Evolutionary conservation across 2,329 filamentous ascomycete species (phyloP).

Genomic region (Verticillium albo-atrum): DNA sequence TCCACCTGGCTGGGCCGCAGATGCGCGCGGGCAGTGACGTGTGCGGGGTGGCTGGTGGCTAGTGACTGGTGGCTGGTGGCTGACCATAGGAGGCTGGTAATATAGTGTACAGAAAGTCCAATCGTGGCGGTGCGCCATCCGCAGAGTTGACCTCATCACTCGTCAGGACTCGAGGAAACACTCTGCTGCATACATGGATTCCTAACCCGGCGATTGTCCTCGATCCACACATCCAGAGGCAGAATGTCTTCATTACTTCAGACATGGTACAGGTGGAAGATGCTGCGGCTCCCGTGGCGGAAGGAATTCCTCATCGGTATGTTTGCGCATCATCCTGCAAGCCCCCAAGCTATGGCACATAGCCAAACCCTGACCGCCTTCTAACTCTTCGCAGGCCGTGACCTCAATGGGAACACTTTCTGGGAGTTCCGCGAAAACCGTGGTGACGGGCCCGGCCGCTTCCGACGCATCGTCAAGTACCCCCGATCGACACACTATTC

Average conservation of each 20-base stretch:
- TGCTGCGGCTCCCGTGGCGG: slow-evolving; percentile 58
- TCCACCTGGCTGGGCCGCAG: neutral
- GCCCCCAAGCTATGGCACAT: neutral
- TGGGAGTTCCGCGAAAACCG: slow-evolving; percentile 60
- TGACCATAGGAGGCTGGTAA: slow-evolving; percentile 8
- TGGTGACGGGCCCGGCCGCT: slow-evolving; percentile 33
- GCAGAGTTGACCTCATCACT: slow-evolving; percentile 13
- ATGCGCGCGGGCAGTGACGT: slow-evolving; percentile 11
- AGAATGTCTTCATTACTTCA: slow-evolving; percentile 9
- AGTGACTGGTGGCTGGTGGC: neutral
- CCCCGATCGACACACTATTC: slow-evolving; percentile 49
- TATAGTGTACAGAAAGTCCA: neutral
- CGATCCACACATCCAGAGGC: neutral
- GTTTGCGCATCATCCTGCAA: slow-evolving; percentile 15
- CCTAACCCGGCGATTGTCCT: slow-evolving; percentile 1
- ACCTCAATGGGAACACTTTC: slow-evolving; percentile 63
- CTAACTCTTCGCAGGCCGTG: slow-evolving; percentile 43
- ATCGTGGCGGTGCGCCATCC: slow-evolving; percentile 11
- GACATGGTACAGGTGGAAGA: slow-evolving; percentile 59
- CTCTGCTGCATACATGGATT: slow-evolving; percentile 4
- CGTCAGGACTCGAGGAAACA: neutral
- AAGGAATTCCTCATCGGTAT: slow-evolving; percentile 58
- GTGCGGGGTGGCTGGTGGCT: slow-evolving; percentile 13
- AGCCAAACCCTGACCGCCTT: neutral
- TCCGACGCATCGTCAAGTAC: slow-evolving; percentile 60